Base-by-base conservation (phyloP, 2,329 filamentous ascomycete species). In the Stylonectria norvegica region DNA sequence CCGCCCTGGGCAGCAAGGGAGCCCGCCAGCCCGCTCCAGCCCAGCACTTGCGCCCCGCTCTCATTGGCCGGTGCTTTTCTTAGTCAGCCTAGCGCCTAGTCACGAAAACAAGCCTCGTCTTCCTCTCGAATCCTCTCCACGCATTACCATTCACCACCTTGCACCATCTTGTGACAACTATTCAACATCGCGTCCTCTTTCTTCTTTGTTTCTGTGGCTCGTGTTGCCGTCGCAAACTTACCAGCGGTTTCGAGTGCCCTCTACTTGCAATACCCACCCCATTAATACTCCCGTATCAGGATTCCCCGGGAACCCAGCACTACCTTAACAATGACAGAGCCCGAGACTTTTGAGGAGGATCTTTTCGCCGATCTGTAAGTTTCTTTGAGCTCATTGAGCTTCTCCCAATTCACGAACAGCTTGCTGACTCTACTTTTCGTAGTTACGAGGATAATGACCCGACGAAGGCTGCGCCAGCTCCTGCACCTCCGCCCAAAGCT, bases 331-430 rank as follows among this genome's bases (percentile, higher is more conserved):
- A 93, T 91, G 87, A 81, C 86, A 34, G 88, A 93, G 59, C 73
- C 78, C 38, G 86, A 90, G 60, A 86, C 87, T 53, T 83, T 89
- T 54, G 89, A 95, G 56, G 90, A 95, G 60, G 89, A 95, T 76
- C 86, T 95, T 68, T 95, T 95, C 67, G 89, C 89, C 58, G 90
- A 95, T 70, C 79, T 95, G 89, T 95, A 73, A 70, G 88, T 53
- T 22, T 16, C 8, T 23, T 6, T n/a, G 22, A 17, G 5, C 17
- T 10, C 15, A n/a, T 18, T 12, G 20, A 11, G 31, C 15, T 14
- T 5, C 11, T 11, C 17, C 17, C 15, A n/a, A n/a, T n/a, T n/a
- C n/a, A n/a, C n/a, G n/a, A n/a, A 25, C 22, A 25, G 7, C 22
- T 25, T 30, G 8, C n/a, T 25, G 4, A 32, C 20, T 10, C 14